Conservation (phyloP, 176 grass and related monocot species). For the Pharus latifolius region DNA sequence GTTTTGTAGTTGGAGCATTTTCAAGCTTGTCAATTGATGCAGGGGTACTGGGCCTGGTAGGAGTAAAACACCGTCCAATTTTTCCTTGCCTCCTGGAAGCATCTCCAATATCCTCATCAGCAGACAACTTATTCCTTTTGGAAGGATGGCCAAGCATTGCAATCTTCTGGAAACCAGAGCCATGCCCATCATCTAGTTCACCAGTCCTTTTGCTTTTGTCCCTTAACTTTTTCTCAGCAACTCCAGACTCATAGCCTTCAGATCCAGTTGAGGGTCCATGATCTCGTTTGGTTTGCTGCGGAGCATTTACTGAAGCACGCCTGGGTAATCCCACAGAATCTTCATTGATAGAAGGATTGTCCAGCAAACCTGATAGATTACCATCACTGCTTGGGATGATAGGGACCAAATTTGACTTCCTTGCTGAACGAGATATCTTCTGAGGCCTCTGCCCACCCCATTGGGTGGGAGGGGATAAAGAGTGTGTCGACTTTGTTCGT, state of each 20-base stretch:
- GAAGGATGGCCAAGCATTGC: constrained; percentile 58
- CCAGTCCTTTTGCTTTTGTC: constrained; percentile 61
- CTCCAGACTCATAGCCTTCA: constrained; percentile 47
- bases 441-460: constrained; percentile 91
- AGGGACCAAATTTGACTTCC: constrained; percentile 74
- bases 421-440: constrained; percentile 76
- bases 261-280: constrained; percentile 40
- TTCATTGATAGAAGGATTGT: constrained; percentile 40
- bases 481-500: constrained; percentile 47
- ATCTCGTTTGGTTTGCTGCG: constrained; percentile 51
- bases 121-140: constrained; percentile 66
- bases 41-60: constrained; percentile 41
- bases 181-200: constrained; percentile 52
- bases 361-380: constrained; percentile 28
- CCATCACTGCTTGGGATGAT: constrained; percentile 43
- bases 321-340: constrained; percentile 24
- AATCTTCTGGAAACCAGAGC: constrained; percentile 58
- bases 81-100: constrained; percentile 51
- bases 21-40: constrained; percentile 64
- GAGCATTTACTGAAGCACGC: constrained; percentile 31
- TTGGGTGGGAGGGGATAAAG: constrained; percentile 63
- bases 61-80: constrained; percentile 44
- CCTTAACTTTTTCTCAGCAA: constrained; percentile 67
- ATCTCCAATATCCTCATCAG: constrained; percentile 64
- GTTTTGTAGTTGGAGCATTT: constrained; percentile 56